Evolutionary conservation across 805 yeast species (phyloP).

Genomic region (Kodamaea leandrae): DNA sequence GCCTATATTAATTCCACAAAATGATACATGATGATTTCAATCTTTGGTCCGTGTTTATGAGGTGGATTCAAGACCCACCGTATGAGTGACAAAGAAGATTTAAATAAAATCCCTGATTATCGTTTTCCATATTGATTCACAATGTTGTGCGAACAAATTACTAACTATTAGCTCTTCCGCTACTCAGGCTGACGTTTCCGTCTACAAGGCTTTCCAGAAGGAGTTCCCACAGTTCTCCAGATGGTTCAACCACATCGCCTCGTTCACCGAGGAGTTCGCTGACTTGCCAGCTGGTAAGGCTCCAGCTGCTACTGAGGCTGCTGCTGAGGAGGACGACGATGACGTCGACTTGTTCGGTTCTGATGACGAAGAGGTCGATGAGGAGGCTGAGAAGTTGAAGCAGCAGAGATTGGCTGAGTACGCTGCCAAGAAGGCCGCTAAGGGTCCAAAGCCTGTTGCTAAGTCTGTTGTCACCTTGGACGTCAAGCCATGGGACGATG

Average conservation of each 20-base stretch:
- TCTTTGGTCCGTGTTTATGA: conserved; percentile 96
- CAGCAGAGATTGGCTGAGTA: conserved; percentile 97
- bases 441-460: conserved; percentile 98
- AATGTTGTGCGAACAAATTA: conserved; percentile 13
- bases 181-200: conserved; percentile 93
- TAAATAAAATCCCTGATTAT: conserved; percentile 22
- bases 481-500: conserved; percentile 99
- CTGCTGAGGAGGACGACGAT: conserved; percentile 67
- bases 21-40: conserved; percentile 58
- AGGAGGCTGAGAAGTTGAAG: conserved; percentile 95
- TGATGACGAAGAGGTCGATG: conserved; percentile 92
- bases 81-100: conserved; percentile 72
- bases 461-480: conserved; percentile 95
- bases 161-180: conserved; percentile 67
- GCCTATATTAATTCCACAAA: conserved; percentile 1
- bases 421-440: conserved; percentile 95
- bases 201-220: conserved; percentile 89
- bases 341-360: conserved; percentile 96
- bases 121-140: conserved; percentile 5
- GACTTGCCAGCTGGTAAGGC: conserved; percentile 76
- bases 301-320: conserved; percentile 49
- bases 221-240: conserved; percentile 93
- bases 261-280: conserved; percentile 82
- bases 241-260: conserved; percentile 98
- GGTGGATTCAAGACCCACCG: conserved; percentile 95